These are phyloP conservation scores for Crithidia expoeki DNA, from an alignment of 208 protist genomes.

Conservation along the genomic window DNA sequence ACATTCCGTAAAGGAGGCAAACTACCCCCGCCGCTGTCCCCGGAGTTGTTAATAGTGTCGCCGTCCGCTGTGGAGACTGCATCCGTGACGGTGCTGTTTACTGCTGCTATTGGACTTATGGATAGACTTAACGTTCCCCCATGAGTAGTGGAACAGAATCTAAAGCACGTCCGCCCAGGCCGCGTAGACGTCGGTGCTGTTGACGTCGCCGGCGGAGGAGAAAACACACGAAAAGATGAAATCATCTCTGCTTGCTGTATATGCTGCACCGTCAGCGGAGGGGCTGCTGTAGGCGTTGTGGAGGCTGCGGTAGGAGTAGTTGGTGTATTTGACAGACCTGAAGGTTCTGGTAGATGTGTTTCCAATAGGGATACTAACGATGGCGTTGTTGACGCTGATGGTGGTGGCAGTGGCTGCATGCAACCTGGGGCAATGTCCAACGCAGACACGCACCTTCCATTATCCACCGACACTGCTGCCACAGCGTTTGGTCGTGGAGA, in stretches of 20 bases:
- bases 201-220: not conserved
- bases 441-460: too few relatives aligned
- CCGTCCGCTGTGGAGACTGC: not conserved
- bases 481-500: too few relatives aligned
- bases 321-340: not conserved
- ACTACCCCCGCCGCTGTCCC: not conserved
- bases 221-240: not conserved
- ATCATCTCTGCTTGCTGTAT: too few relatives aligned
- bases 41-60: too few relatives aligned
- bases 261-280: not conserved
- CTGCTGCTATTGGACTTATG: not conserved
- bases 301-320: not conserved
- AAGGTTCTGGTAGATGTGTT: not conserved
- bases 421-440: too few relatives aligned
- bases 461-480: too few relatives aligned
- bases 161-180: conserved; percentile 33
- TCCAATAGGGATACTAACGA: not conserved
- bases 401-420: not conserved
- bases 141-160: conserved; percentile 7
- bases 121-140: not conserved
- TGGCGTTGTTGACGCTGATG: too few relatives aligned
- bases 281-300: not conserved
- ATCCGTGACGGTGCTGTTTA: not conserved
- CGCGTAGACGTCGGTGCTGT: conserved; percentile 7
- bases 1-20: not conserved